Evolutionary conservation across 352 stramenopile species (phyloP), one percentile per base, ranked within the genome.

Genomic region (Phytophthora fragariae): DNA sequence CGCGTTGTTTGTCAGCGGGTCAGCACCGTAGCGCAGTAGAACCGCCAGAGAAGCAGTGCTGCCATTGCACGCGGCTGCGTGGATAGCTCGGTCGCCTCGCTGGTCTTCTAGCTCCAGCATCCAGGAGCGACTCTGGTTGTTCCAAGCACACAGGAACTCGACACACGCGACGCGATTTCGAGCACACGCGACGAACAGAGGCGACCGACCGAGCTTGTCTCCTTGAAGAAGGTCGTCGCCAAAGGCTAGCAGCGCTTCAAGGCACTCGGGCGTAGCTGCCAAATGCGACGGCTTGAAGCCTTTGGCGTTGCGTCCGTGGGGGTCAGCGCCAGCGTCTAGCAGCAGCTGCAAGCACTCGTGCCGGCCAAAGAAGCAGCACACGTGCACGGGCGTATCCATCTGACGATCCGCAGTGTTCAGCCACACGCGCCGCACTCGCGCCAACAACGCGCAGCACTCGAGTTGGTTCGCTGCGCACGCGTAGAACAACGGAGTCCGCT

Each of bases 351-450:
- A 73, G 29, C 84, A 92, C 24, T 68, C 41, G 53, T 88, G 57
- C 82, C 82, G 88, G 19, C 84, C 84, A 47, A 92, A 92, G 55
- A 92, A 92, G 68, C 84, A 92, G 65, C 84, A 89, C 24, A 90
- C 84, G 52, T 92, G 84, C n/a, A 90, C 84, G 2, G 84, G 84
- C 17, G 82, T 85, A 54, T 92, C 82, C n/a, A 88, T 73, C 58
- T 92, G 84, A 29, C 79, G 80, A 60, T 90, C 84, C 2, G 82
- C 39, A n/a, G 84, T 61, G 44, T 92, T 82, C 15, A 83, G 74
- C 84, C 84, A 90, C 44, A 83, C 57, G n/a, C 39, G n/a, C 31
- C 80, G 82, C 1, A 65, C 17, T 10, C 55, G 37, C 9, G 88
- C 74, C 49, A 92, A 39, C 29, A 88, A 62, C 46, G 62, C 68